Base-by-base conservation (phyloP, 1,284 basidiomycete genomes). In the Ceratorhiza oryzae-sativae region DNA sequence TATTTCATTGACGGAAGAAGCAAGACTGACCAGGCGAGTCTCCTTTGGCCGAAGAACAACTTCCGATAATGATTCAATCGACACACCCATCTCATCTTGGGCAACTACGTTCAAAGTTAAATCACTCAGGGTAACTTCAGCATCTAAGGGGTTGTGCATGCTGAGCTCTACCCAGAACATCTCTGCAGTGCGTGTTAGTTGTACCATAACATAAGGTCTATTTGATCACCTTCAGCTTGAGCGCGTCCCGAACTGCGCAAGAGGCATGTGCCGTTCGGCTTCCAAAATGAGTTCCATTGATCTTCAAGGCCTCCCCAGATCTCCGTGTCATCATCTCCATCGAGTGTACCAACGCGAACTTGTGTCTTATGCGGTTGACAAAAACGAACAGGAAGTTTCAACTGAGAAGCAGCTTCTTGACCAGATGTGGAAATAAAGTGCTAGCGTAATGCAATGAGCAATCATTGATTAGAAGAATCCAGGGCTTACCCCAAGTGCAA, bases 81-180 rank as follows among this genome's bases (percentile, higher is more conserved):
- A 83, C 1, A 90, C 80, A 68, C 59, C 34, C 15, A 46, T 15
- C 2, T 39, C 71, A 3, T 72, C 71, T 36, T 80, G 77, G 58
- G 86, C 86, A 73, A 82, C 77, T 3, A 90, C 81, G 3, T 81
- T 74, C 13, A 91, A 78, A 0, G 88, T 87, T 65, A 93, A 73
- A 73, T 88, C 84, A 0, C 86, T 83, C 27, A 93, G 77, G 58
- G 83, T 86, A 18, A 93, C 83, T 67, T 91, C 90, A 8, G 89
- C 83, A 73, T 90, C 84, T 42, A 93, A 79, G 10, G 91, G 90
- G 78, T 93, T 93, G 49, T 80, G 82, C 73, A 93, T 71, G 8
- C 83, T 83, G 25, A 93, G 76, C 75, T 93, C 91, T 34, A 93
- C 81, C 88, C 89, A 92, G 77, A 93, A 92, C 2, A 82, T 80